phyloP scores from a whole-genome alignment of 441 rosid genomes.

The Croton laevigatus region DNA sequence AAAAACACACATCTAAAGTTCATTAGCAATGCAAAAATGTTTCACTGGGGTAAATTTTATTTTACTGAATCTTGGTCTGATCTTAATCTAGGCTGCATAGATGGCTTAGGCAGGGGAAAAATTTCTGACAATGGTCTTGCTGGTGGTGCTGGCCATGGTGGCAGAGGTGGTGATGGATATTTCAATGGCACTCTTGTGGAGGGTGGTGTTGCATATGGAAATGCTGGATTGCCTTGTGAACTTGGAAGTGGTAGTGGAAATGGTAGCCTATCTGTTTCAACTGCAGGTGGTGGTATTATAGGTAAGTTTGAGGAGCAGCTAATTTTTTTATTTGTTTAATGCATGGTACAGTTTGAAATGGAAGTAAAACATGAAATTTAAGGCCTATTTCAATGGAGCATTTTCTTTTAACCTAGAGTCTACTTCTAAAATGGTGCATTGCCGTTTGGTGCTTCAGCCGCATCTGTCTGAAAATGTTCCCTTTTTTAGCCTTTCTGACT shows the following conservation, averaged over 20 bases:
- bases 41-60: constrained; percentile 9
- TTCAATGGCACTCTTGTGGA: constrained; percentile 63
- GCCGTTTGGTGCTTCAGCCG: background rate
- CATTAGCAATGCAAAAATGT: background rate
- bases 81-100: constrained; percentile 68
- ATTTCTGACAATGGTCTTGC: constrained; percentile 65
- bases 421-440: background rate
- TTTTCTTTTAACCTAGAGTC: background rate
- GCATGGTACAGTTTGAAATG: background rate
- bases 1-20: background rate
- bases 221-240: constrained; percentile 87
- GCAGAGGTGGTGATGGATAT: constrained; percentile 85
- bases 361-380: background rate
- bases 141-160: constrained; percentile 97
- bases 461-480: background rate
- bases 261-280: constrained; percentile 58
- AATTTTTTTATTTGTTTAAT: constrained; percentile 3
- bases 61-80: constrained; percentile 14
- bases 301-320: constrained; percentile 43
- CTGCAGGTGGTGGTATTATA: constrained; percentile 90
- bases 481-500: background rate
- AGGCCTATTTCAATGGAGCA: background rate
- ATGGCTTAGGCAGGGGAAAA: constrained; percentile 83
- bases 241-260: constrained; percentile 98
- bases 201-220: constrained; percentile 82